Percentiles rank a stretch among this genome's conserved stretches.
Evolutionary conservation across 169 alveolate species (phyloP).

Genomic region (Cryptosporidium ryanae): DNA sequence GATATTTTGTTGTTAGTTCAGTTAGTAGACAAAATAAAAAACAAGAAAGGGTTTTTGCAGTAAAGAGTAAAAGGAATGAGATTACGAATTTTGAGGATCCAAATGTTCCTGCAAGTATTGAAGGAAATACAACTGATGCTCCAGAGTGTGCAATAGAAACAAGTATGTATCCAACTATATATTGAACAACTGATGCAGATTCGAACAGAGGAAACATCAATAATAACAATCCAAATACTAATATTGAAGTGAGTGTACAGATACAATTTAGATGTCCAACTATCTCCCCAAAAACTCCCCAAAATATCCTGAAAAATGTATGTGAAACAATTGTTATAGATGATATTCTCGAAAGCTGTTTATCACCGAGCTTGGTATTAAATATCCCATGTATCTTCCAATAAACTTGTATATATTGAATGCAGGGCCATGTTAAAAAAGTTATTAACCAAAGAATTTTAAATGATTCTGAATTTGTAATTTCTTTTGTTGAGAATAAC

Average conservation of each 20-base stretch:
- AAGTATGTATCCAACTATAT: conserved; percentile 28
- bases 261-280: conserved; percentile 46
- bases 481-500: not conserved
- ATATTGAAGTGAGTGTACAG: conserved; percentile 25
- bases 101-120: conserved; percentile 9
- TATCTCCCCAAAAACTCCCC: conserved; percentile 55
- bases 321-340: conserved; percentile 15
- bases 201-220: conserved; percentile 42
- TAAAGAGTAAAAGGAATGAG: conserved; percentile 20
- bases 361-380: conserved; percentile 32
- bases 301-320: conserved; percentile 31
- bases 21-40: conserved; percentile 40
- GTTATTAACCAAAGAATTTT: conserved; percentile 61
- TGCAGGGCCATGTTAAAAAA: conserved; percentile 60
- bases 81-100: not conserved
- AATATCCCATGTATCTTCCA: conserved; percentile 67
- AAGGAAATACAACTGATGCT: conserved; percentile 33
- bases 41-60: conserved; percentile 54
- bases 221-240: conserved; percentile 24
- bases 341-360: conserved; percentile 49
- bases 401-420: conserved; percentile 33
- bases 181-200: conserved; percentile 23
- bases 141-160: conserved; percentile 72
- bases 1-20: conserved; percentile 3
- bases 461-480: conserved; percentile 21